Evolutionary conservation across 106 monocot species (phyloP), one percentile per base, ranked within the genome.

Genomic region (Platanthera zijinensis): DNA sequence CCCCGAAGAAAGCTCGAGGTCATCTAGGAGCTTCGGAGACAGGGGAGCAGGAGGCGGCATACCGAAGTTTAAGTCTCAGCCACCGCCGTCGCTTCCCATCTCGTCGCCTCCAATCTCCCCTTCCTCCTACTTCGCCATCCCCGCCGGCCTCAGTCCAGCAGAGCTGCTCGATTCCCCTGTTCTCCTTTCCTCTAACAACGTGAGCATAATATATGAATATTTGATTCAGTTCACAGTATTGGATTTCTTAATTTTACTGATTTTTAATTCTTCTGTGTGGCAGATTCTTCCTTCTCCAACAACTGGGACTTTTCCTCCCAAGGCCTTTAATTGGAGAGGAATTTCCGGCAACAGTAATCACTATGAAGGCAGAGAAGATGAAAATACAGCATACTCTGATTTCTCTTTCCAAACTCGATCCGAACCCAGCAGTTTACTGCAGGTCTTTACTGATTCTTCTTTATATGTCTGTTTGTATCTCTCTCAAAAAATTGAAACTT

Each of bases 121-220:
- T 75, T 75, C 74, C 13, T 52, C 56, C 51, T 96, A 74, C 81
- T 90, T 96, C 69, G 50, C 88, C 75, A 89, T 91, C 67, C 85
- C 90, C 8, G 80, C 83, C n/a, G 90, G 90, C 4, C 91, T 91
- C 51, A 89, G 86, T 85, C 89, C 90, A 7, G 79, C 90, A 39
- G 89, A 87, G 85, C 80, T 96, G 63, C 80, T 93, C n/a, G 91
- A 91, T 78, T 96, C 96, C 21, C 89, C 96, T 10, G 88, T 86
- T 12, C 83, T 96, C 73, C 83, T 88, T 62, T 76, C 89, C 11
- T 79, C 74, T 5, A 53, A 75, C 17, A 39, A 15, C 32, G 52
- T 54, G 56, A 75, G 50, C n/a, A 17, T 7, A 72, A 19, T 39
- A 49, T 47, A 72, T n/a, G 17, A 47, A 72, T 49, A 72, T 18